Conservation (phyloP, 2,329 filamentous ascomycete genomes). For the Sporothrix globosa region DNA sequence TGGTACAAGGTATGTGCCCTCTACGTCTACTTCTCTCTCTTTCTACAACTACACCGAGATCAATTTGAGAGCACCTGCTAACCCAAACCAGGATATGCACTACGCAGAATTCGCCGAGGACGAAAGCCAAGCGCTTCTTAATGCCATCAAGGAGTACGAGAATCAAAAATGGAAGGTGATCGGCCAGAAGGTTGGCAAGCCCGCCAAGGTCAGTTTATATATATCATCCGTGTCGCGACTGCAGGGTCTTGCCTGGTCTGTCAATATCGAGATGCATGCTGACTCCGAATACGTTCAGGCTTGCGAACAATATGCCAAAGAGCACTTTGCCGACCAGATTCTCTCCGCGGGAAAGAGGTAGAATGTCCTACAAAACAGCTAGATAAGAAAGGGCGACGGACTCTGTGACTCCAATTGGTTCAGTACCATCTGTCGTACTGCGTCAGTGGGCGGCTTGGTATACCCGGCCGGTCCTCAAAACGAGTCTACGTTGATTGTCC, state of each 20-base stretch:
- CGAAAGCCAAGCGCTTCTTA: slow-evolving; percentile 81
- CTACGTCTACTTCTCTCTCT: not conserved
- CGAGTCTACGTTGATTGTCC: not conserved
- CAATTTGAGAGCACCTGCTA: not conserved
- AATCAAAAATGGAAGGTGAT: slow-evolving; percentile 99
- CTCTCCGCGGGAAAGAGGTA: slow-evolving; percentile 46
- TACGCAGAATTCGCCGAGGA: slow-evolving; percentile 98
- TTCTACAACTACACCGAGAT: slow-evolving; percentile 50
- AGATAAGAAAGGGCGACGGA: too few relatives aligned
- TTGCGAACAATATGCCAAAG: slow-evolving; percentile 85
- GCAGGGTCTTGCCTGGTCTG: not conserved
- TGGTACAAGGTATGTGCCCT: slow-evolving; percentile 75
- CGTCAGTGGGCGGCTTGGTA: not conserved
- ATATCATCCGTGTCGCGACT: not conserved
- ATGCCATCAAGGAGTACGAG: slow-evolving; percentile 98
- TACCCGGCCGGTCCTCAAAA: not conserved
- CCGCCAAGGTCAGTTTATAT: slow-evolving; percentile 73
- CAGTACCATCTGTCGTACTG: not conserved
- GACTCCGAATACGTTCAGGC: slow-evolving; percentile 40
- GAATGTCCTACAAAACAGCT: not conserved
- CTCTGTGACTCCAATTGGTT: not conserved
- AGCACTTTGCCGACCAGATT: slow-evolving; percentile 69
- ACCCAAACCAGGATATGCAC: slow-evolving; percentile 76
- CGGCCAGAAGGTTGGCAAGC: slow-evolving; percentile 94
- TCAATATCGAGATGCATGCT: not conserved